Evolutionary conservation across 176 grass and related monocot genomes (phyloP), one percentile per base, ranked within the genome.

Genomic region (Calamus simplicifolius): DNA sequence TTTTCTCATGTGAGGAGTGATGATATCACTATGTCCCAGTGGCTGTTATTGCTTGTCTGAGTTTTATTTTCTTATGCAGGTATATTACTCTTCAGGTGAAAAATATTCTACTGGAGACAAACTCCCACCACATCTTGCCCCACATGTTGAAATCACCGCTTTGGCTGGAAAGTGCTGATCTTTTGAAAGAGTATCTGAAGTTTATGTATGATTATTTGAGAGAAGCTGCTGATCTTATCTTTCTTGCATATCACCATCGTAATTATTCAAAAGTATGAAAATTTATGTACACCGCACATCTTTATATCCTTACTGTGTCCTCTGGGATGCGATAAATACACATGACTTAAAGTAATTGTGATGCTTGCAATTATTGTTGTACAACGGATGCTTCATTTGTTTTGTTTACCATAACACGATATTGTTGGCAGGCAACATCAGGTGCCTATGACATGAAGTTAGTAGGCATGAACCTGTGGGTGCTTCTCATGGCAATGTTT

Each of bases 161-260:
- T 63, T 73, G 81, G 50, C 59, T 77, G 65, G 78, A 92, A 79
- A 65, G 84, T 67, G 60, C 75, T 57, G 85, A 91, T 73, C 87
- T 98, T 71, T 64, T 85, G 62, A 83, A 76, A 29, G 93, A 92
- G 50, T 98, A 91, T 79, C 71, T 91, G 59, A 98, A 81, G 80
- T 98, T 98, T 79, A 85, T 87, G 84, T 84, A 92, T 68, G 88
- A 98, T 67, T 88, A 98, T 87, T 85, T 87, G 74, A 81, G 83
- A 88, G 93, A 92, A 88, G 86, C 93, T 71, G 93, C 83, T 79
- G 93, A 98, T 70, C 79, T 92, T 67, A 89, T 88, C 1, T 92
- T 83, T 78, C 81, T 98, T 49, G 93, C 93, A 19, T 98, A 92
- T 77, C 75, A 81, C 25, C 81, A 98, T 63, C 81, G 81, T 62